Conservation (phyloP, 2,329 filamentous ascomycete species). For the Trichoderma cornu-damae region DNA sequence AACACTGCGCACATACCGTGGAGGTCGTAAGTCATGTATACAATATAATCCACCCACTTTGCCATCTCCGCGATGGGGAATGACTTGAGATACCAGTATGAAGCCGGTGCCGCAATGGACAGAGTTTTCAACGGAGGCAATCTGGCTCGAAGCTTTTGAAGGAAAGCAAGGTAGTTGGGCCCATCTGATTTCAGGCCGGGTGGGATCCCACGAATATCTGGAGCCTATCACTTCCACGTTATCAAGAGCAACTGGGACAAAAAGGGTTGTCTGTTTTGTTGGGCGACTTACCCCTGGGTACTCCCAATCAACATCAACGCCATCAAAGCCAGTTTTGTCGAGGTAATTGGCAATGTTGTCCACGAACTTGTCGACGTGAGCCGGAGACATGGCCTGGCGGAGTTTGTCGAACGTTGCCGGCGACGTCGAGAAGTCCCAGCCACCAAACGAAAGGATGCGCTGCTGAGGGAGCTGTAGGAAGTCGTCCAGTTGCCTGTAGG, state of each 20-base stretch:
- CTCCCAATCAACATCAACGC: constrained; percentile 41
- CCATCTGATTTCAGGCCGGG: constrained; percentile 20
- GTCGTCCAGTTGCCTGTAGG: constrained; percentile 24
- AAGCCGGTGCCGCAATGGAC: constrained; percentile 29
- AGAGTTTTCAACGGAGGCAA: constrained; percentile 25
- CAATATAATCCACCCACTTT: constrained; percentile 28
- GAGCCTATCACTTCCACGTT: background rate
- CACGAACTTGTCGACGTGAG: constrained; percentile 34
- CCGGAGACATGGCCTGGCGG: constrained; percentile 22
- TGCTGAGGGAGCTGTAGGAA: constrained; percentile 26
- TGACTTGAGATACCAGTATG: background rate
- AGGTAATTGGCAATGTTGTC: constrained; percentile 35
- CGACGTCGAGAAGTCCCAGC: constrained; percentile 27
- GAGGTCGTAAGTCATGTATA: constrained; percentile 34
- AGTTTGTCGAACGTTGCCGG: constrained; percentile 23
- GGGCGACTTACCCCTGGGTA: constrained; percentile 26
- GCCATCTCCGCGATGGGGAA: constrained; percentile 31
- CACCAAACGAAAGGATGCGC: constrained; percentile 28
- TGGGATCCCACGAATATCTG: constrained; percentile 29
- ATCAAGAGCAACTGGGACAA: background rate
- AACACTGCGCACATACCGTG: constrained; percentile 20
- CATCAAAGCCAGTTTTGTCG: constrained; percentile 34
- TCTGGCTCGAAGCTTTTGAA: constrained; percentile 11
- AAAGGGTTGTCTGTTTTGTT: background rate
- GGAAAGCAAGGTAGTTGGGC: constrained; percentile 21